phyloP scores from a whole-genome alignment of 1,139 yeast species.

The Chernovozyma aurita region DNA sequence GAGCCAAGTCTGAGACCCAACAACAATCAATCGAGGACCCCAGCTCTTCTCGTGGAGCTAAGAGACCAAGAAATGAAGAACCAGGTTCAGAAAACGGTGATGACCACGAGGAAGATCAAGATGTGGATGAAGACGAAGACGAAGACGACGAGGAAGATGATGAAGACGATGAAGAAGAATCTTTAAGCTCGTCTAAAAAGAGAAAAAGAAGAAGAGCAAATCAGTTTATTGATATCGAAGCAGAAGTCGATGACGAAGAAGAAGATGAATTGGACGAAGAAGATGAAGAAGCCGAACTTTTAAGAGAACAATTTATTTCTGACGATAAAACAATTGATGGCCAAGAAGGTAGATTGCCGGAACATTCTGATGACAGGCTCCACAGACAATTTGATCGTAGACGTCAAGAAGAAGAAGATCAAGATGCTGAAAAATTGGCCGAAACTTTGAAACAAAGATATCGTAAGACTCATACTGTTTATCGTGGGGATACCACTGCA shows the following conservation, averaged over 20 bases:
- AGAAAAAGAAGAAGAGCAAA: conserved; percentile 72
- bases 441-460: conserved; percentile 89
- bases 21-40: background rate
- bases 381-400: conserved; percentile 92
- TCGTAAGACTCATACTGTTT: conserved; percentile 81
- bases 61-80: conserved; percentile 11
- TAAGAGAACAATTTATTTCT: conserved; percentile 76
- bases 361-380: conserved; percentile 57
- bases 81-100: conserved; percentile 6
- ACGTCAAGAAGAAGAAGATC: conserved; percentile 85
- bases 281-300: conserved; percentile 81
- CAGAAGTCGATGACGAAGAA: conserved; percentile 97
- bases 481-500: conserved; percentile 78
- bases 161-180: conserved; percentile 50
- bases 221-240: conserved; percentile 96
- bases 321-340: conserved; percentile 57
- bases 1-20: background rate
- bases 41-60: conserved; percentile 7
- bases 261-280: conserved; percentile 90
- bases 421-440: conserved; percentile 92
- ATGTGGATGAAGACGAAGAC: conserved; percentile 24
- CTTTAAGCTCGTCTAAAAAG: conserved; percentile 40
- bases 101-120: conserved; percentile 6
- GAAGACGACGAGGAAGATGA: conserved; percentile 62
- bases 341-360: conserved; percentile 36